phyloP scores from a whole-genome alignment of 2,329 filamentous ascomycete species.

The Monascus ruber region DNA sequence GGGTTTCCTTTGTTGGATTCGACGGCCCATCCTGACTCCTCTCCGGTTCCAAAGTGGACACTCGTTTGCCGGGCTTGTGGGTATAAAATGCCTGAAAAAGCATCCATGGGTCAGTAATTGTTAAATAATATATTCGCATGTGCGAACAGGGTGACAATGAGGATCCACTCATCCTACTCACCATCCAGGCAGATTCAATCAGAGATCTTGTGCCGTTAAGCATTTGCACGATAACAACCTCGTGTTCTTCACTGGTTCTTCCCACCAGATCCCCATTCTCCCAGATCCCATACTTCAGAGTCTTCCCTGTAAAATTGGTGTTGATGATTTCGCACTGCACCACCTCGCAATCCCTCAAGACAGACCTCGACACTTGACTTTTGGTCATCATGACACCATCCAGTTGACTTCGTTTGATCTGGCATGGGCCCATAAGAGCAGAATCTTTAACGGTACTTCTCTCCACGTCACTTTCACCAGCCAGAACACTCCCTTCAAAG shows the following conservation, averaged over 20 bases:
- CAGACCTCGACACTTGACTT: constrained; percentile 4
- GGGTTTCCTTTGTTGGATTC: no score
- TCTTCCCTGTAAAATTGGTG: constrained; percentile 8
- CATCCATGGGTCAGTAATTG: no score
- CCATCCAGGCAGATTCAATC: no score
- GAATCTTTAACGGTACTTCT: constrained; percentile 2
- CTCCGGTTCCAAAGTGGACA: no score
- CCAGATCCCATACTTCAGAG: constrained; percentile 10
- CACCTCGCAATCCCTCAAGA: constrained; percentile 8
- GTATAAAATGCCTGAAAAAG: no score
- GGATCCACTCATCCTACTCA: no score
- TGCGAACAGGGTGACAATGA: no score
- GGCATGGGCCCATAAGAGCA: constrained; percentile 2
- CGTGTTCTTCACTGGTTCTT: constrained; percentile 3
- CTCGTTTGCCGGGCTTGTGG: no score
- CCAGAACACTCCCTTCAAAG: constrained; percentile 3
- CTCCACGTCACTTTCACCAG: constrained; percentile 1
- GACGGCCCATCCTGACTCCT: no score
- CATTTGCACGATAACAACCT: neutral
- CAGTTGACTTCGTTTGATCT: constrained; percentile 2
- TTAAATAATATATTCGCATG: no score
- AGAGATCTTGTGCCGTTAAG: neutral
- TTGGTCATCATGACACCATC: constrained; percentile 2
- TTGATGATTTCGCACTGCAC: constrained; percentile 6
- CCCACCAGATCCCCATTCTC: constrained; percentile 8